Conservation (phyloP, 306 rosid genomes). For the Quercus rubra region DNA sequence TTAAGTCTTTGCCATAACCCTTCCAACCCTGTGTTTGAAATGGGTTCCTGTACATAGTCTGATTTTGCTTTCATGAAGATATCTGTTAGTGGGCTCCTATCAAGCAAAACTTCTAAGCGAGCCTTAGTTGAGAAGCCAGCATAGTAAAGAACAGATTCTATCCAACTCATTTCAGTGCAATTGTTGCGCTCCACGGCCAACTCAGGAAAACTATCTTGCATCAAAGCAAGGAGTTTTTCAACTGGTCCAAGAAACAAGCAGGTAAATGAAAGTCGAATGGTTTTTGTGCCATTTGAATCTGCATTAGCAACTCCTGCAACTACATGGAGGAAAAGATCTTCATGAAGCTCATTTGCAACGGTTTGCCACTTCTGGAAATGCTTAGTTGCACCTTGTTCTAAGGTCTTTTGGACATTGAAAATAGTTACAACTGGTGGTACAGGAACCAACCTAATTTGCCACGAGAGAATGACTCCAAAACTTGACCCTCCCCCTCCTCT, state of each 20-base stretch:
- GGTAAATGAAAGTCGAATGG: not conserved
- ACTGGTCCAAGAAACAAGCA: not conserved
- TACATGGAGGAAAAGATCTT: not conserved
- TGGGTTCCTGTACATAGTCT: not conserved
- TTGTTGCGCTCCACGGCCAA: not conserved
- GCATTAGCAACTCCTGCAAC: not conserved
- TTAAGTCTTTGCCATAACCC: not conserved
- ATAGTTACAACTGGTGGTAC: not conserved
- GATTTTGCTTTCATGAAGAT: not conserved
- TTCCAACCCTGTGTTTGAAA: not conserved
- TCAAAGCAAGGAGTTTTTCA: not conserved
- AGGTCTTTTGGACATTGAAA: not conserved
- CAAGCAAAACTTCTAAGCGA: not conserved
- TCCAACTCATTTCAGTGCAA: constrained; percentile 1
- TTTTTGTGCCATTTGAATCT: not conserved
- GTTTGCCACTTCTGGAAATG: not conserved
- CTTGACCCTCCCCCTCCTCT: constrained; percentile 4
- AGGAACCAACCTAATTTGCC: not conserved
- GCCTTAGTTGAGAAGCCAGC: not conserved
- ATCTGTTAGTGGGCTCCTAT: not conserved
- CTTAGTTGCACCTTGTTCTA: not conserved
- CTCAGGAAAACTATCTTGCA: not conserved
- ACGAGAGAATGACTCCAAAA: not conserved
- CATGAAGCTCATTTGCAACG: not conserved
- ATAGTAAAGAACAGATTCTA: not conserved